These are phyloP conservation scores for Eruca vesicaria DNA, from an alignment of 441 rosid species.

Conservation along the genomic window DNA sequence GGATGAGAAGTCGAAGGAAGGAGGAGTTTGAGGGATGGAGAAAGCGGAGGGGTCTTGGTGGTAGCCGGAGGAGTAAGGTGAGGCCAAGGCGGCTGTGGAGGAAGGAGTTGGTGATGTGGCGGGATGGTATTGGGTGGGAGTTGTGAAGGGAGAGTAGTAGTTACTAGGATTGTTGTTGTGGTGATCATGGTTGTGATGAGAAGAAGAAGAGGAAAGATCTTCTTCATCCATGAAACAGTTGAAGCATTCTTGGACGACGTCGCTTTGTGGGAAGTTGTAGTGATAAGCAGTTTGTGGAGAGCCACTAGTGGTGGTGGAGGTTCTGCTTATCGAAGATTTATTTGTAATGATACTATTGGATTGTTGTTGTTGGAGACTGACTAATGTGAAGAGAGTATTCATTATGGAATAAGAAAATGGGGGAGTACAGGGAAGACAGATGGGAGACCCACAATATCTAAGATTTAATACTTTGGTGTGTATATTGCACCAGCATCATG, in stretches of 20 bases:
- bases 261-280: constrained; percentile 40
- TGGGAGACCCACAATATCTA: constrained; percentile 44
- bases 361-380: constrained; percentile 62
- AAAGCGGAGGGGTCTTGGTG: constrained; percentile 50
- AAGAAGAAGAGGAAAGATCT: constrained; percentile 94
- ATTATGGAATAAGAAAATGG: constrained; percentile 44
- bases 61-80: constrained; percentile 30
- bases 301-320: constrained; percentile 80
- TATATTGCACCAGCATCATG: constrained; percentile 37
- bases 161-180: constrained; percentile 22
- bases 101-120: constrained; percentile 36
- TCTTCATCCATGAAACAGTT: constrained; percentile 98
- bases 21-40: constrained; percentile 54
- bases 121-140: constrained; percentile 30
- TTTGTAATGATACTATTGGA: constrained; percentile 57
- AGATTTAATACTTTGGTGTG: constrained; percentile 34
- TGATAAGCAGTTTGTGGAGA: constrained; percentile 54
- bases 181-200: constrained; percentile 49
- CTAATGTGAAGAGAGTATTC: constrained; percentile 95
- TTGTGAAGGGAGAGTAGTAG: constrained; percentile 32
- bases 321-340: constrained; percentile 49
- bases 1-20: constrained; percentile 62
- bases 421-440: constrained; percentile 34
- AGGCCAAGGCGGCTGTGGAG: constrained; percentile 42
- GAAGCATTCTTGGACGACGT: constrained; percentile 79